Evolutionary conservation across 1,284 basidiomycete genomes (phyloP), one percentile per base, ranked within the genome.

Genomic region (Melampsora larici-populina): DNA sequence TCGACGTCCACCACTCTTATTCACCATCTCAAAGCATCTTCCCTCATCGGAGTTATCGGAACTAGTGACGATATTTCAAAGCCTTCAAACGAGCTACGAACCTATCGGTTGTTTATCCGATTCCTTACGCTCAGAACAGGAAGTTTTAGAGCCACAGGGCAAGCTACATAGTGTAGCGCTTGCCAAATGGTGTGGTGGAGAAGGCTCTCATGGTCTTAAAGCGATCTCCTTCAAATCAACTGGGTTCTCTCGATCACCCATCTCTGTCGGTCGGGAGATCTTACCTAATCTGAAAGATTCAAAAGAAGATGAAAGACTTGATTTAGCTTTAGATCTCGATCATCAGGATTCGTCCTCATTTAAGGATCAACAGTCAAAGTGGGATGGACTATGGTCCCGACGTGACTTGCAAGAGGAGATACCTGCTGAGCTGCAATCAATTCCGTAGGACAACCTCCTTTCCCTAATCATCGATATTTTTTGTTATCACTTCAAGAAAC

Each of bases 101-200:
- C 74, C 66, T 18, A 76, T 76, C 29, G 74, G 74, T 18, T 76
- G 74, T 76, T 60, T 76, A 24, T 36, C 58, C 29, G 65, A 76
- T n/a, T 9, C 55, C 29, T 58, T 58, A 8, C n/a, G 7, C 13
- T 43, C 11, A 43, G 40, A 43, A 9, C 40, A 43, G 40, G 11
- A 43, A 43, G 72, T 65, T 33, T 29, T 15, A 29, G 18, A 29
- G 8, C 55, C 15, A 24, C n/a, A 13, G 29, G 13, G 8, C n/a
- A 58, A n/a, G n/a, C 24, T 29, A 58, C 48, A 69, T 46, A 67
- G 64, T 17, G 74, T 68, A 18, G 66, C 74, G 40, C n/a, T 76
- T 36, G 65, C 66, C 18, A 69, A 46, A 63, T 76, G 74, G 74
- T 55, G n/a, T 24, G 48, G 46, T 26, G 29, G 13, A 29, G n/a